Percentiles rank a stretch among this genome's conserved stretches.
phyloP scores from a whole-genome alignment of 2,329 filamentous ascomycete genomes.

The Neonectria ditissima region DNA sequence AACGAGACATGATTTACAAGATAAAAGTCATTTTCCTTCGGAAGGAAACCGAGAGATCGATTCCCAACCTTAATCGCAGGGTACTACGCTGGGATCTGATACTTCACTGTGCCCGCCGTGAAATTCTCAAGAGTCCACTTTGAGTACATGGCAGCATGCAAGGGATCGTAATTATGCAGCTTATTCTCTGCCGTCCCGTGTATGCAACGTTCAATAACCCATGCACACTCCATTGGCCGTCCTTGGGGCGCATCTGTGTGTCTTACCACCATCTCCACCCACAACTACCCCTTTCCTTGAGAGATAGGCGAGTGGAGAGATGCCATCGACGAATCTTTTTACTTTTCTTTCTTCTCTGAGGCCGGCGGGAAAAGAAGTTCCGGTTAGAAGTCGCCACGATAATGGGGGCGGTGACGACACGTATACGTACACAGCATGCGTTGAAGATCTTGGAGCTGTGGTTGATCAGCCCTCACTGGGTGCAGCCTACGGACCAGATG shows the following conservation, averaged over 20 bases:
- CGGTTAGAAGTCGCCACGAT: too few relatives aligned
- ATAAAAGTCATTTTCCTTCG: too few relatives aligned
- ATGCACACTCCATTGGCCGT: neutral
- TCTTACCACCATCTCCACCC: neutral
- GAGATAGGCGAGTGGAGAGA: neutral
- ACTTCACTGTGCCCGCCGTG: neutral
- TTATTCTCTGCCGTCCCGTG: neutral
- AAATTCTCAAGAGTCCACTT: neutral
- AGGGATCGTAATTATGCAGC: neutral
- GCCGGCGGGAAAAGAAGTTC: too few relatives aligned
- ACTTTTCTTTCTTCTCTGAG: neutral
- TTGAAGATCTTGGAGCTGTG: too few relatives aligned
- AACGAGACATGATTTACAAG: neutral
- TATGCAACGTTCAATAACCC: neutral
- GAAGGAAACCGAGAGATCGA: too few relatives aligned
- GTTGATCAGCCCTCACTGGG: too few relatives aligned
- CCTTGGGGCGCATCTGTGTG: neutral
- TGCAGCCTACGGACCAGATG: too few relatives aligned
- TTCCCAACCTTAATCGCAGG: neutral
- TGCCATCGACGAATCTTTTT: neutral
- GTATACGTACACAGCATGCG: too few relatives aligned
- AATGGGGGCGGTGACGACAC: too few relatives aligned
- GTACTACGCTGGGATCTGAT: neutral
- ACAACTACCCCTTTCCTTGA: neutral
- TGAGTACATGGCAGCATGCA: neutral